Conservation (phyloP, 495 filamentous ascomycete genomes). For the Hyaloscypha bicolor region DNA sequence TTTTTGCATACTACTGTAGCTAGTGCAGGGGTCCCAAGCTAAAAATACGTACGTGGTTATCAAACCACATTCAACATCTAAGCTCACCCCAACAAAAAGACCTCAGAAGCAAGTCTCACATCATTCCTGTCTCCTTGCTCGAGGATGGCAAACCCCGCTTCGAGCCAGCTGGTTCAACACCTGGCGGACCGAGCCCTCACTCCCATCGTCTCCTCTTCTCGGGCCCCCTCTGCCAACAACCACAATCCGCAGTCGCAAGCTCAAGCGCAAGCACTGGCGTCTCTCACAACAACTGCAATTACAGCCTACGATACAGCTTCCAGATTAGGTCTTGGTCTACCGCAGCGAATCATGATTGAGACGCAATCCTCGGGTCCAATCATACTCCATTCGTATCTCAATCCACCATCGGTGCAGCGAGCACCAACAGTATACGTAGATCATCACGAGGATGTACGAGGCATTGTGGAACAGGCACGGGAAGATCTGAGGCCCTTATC, state of each 20-base stretch:
- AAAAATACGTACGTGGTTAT: neutral
- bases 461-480: slow-evolving; percentile 27
- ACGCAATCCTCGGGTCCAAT: slow-evolving; percentile 38
- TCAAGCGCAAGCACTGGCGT: slow-evolving; percentile 36
- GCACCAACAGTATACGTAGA: neutral
- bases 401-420: slow-evolving; percentile 15
- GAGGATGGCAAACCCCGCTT: slow-evolving; percentile 37
- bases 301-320: slow-evolving; percentile 40
- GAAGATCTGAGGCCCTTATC: slow-evolving; percentile 29
- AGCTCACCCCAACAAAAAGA: neutral
- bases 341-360: slow-evolving; percentile 46
- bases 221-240: slow-evolving; percentile 11
- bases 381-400: slow-evolving; percentile 34
- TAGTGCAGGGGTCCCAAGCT: neutral
- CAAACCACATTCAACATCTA: neutral
- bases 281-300: slow-evolving; percentile 41
- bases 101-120: slow-evolving; percentile 1
- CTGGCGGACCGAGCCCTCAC: slow-evolving; percentile 45
- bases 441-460: neutral
- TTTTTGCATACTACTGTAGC: too few relatives aligned
- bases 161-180: slow-evolving; percentile 34
- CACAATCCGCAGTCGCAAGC: slow-evolving; percentile 20
- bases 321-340: slow-evolving; percentile 41
- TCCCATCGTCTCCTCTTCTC: slow-evolving; percentile 46
- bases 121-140: slow-evolving; percentile 30